These are phyloP conservation scores for Ascochyta clinopodiicola DNA, from an alignment of 2,329 filamentous ascomycete species.

Conservation along the genomic window DNA sequence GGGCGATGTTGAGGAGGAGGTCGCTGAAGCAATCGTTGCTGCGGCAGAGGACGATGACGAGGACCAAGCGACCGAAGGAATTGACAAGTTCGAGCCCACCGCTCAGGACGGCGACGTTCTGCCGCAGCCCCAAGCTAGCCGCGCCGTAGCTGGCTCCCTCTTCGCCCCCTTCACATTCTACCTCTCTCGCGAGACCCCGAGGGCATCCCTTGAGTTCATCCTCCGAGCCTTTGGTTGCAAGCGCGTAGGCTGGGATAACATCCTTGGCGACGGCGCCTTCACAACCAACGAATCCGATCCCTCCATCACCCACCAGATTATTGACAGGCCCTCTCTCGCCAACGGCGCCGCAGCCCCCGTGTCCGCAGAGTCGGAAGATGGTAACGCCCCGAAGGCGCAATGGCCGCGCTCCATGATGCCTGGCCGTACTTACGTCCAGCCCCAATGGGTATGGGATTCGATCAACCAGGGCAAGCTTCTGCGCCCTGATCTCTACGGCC, in stretches of 20 bases:
- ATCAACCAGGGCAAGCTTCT: conserved; percentile 91
- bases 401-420: conserved; percentile 76
- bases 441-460: conserved; percentile 98
- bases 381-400: conserved; percentile 55
- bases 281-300: conserved; percentile 88
- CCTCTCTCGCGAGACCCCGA: conserved; percentile 90
- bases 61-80: conserved; percentile 55
- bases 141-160: conserved; percentile 72
- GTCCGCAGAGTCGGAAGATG: conserved; percentile 60
- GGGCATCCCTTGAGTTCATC: conserved; percentile 89
- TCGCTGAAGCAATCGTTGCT: conserved; percentile 31
- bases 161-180: conserved; percentile 92
- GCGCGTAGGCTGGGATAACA: conserved; percentile 90
- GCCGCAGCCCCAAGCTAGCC: conserved; percentile 74
- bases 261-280: conserved; percentile 89
- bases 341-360: conserved; percentile 49
- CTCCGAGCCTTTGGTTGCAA: conserved; percentile 95
- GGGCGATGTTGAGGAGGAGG: conserved; percentile 48
- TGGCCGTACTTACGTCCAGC: conserved; percentile 92
- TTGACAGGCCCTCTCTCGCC: conserved; percentile 80
- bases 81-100: conserved; percentile 90
- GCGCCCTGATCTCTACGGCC: conserved; percentile 84
- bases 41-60: conserved; percentile 35
- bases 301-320: conserved; percentile 92
- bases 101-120: conserved; percentile 86